Evolutionary conservation across 148 eudicot genomes (phyloP).

Genomic region (Pouteria glomerata): DNA sequence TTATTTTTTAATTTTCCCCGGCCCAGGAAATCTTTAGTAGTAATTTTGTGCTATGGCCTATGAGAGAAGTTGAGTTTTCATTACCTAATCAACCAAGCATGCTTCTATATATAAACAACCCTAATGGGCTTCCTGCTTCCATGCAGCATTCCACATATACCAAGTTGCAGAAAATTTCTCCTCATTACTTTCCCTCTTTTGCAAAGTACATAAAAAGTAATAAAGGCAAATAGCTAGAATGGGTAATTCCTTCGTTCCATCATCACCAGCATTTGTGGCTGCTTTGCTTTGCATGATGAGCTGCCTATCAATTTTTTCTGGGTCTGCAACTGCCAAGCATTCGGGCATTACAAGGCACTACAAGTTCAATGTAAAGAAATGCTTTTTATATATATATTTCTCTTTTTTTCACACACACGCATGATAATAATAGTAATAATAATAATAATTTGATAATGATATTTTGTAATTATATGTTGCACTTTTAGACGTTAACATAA

Average conservation of each 20-base stretch:
- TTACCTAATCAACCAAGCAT: slow-evolving; percentile 11
- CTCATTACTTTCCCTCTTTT: background rate
- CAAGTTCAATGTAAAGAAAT: slow-evolving; percentile 41
- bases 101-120: slow-evolving; percentile 6
- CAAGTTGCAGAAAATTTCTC: background rate
- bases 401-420: background rate
- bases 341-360: slow-evolving; percentile 44
- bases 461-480: too few species aligned
- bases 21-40: background rate
- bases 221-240: background rate
- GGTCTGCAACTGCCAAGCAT: slow-evolving; percentile 14
- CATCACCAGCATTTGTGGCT: slow-evolving; percentile 16
- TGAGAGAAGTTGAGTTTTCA: background rate
- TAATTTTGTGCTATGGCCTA: background rate
- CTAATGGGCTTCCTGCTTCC: background rate
- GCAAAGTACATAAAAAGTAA: background rate
- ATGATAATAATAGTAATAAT: too few species aligned
- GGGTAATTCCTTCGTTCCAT: slow-evolving; percentile 15
- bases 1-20: background rate
- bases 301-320: slow-evolving; percentile 19
- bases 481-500: too few species aligned
- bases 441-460: too few species aligned
- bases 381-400: background rate
- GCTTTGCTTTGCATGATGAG: slow-evolving; percentile 15
- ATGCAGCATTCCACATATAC: background rate